Conservation (phyloP, 2,329 filamentous ascomycete genomes). For the Talaromyces sp. region DNA sequence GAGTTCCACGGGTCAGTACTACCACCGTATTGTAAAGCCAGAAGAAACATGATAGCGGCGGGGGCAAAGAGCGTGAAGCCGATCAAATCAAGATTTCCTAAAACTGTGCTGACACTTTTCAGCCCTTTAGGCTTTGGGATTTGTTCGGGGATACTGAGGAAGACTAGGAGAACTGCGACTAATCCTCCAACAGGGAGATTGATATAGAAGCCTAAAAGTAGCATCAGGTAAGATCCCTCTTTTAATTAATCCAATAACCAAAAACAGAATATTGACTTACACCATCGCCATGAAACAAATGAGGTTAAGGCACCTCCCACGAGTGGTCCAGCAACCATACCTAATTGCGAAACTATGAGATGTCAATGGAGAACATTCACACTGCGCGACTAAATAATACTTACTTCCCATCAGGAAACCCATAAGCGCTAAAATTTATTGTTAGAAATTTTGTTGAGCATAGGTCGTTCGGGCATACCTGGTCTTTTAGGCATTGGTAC, state of each 20-base stretch:
- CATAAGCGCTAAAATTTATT: neutral
- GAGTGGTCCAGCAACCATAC: slow-evolving; percentile 32
- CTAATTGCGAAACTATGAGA: slow-evolving; percentile 18
- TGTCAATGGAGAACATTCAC: neutral
- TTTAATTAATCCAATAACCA: too few relatives aligned
- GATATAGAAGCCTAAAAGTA: slow-evolving; percentile 28
- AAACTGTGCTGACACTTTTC: neutral
- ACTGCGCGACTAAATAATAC: neutral
- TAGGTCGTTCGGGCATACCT: slow-evolving; percentile 10
- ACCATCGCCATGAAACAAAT: slow-evolving; percentile 40
- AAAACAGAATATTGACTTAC: neutral
- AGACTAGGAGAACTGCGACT: slow-evolving; percentile 30
- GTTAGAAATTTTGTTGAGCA: neutral
- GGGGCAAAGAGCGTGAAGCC: slow-evolving; percentile 41
- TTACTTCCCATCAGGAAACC: slow-evolving; percentile 25
- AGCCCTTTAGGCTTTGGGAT: slow-evolving; percentile 20
- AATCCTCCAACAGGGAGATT: slow-evolving; percentile 40
- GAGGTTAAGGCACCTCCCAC: slow-evolving; percentile 44
- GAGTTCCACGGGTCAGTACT: slow-evolving; percentile 36
- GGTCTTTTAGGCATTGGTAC: slow-evolving; percentile 20
- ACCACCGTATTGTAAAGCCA: slow-evolving; percentile 49
- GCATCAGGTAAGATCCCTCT: too few relatives aligned
- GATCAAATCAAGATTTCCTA: slow-evolving; percentile 39
- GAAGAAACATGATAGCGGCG: slow-evolving; percentile 41
- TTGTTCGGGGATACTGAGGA: slow-evolving; percentile 29